Conservation (phyloP, 2,329 filamentous ascomycete genomes). For the Talaromyces sp. region DNA sequence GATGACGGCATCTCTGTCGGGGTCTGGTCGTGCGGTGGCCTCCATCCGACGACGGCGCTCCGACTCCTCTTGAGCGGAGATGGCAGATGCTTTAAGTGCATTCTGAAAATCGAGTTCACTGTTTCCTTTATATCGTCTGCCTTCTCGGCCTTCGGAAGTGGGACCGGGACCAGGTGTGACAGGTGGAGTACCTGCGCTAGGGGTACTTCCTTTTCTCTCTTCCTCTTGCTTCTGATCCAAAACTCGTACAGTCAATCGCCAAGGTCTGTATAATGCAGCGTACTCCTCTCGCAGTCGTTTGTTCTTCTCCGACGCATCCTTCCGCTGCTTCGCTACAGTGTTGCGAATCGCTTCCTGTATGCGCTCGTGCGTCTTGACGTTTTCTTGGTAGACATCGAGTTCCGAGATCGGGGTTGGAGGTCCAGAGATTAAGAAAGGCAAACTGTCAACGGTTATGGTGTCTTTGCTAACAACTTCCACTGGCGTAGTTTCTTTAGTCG, state of each 20-base stretch:
- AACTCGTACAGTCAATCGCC: conserved; percentile 40
- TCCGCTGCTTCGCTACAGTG: conserved; percentile 36
- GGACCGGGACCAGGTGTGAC: conserved; percentile 30
- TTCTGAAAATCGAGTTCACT: conserved; percentile 48
- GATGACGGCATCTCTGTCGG: conserved; percentile 43
- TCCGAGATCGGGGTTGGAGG: conserved; percentile 43
- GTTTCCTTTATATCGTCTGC: conserved; percentile 43
- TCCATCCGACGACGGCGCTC: conserved; percentile 41
- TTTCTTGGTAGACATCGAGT: conserved; percentile 42
- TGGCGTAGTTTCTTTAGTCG: conserved; percentile 9
- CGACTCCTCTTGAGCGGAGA: conserved; percentile 45
- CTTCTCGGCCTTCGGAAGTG: conserved; percentile 26
- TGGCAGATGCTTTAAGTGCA: conserved; percentile 44
- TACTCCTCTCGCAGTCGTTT: conserved; percentile 38
- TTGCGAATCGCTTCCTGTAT: conserved; percentile 36
- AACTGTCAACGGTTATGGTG: conserved; percentile 36
- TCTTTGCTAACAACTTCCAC: conserved; percentile 18
- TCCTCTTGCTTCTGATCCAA: conserved; percentile 40
- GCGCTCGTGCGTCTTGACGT: conserved; percentile 31
- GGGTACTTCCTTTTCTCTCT: conserved; percentile 31
- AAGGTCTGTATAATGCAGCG: conserved; percentile 39
- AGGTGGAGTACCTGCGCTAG: conserved; percentile 32
- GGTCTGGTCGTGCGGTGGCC: conserved; percentile 41
- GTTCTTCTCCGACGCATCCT: conserved; percentile 36
- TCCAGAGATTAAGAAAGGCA: conserved; percentile 43